Conservation (phyloP, 768 basidiomycete genomes). For the Boletus insuetus region DNA sequence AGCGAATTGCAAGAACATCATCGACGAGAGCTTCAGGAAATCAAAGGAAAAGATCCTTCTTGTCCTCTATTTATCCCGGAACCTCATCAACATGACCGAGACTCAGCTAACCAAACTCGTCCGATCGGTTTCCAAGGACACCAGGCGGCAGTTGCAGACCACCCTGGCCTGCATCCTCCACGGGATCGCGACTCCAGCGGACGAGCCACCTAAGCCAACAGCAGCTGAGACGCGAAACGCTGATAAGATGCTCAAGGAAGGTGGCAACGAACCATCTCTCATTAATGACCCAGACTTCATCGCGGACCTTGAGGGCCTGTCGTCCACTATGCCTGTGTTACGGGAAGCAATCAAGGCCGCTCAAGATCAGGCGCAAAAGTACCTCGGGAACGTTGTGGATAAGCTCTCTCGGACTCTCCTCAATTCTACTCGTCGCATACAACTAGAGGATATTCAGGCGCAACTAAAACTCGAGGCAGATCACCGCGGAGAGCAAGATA, state of each 20-base stretch:
- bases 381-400: conserved; percentile 16
- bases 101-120: conserved; percentile 12
- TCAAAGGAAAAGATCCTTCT: conserved; percentile 26
- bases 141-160: conserved; percentile 8
- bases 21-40: conserved; percentile 19
- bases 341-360: conserved; percentile 14
- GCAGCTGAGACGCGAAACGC: conserved; percentile 7
- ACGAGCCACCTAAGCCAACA: conserved; percentile 8
- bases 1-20: conserved; percentile 12
- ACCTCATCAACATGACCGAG: conserved; percentile 12
- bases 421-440: conserved; percentile 8
- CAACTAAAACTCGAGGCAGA: conserved; percentile 17
- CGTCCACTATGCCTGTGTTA: conserved; percentile 10
- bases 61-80: conserved; percentile 13
- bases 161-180: conserved; percentile 18
- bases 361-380: conserved; percentile 17
- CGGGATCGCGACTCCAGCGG: conserved; percentile 1
- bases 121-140: conserved; percentile 13
- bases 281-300: conserved; percentile 22
- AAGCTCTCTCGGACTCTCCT: conserved; percentile 17
- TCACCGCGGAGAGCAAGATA: conserved; percentile 9
- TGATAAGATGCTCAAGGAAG: conserved; percentile 24
- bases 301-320: conserved; percentile 19
- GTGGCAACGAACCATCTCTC: conserved; percentile 18
- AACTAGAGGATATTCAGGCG: conserved; percentile 12